Base-by-base conservation (phyloP, 2,329 filamentous ascomycete species). In the Colletotrichum cordylinicola region DNA sequence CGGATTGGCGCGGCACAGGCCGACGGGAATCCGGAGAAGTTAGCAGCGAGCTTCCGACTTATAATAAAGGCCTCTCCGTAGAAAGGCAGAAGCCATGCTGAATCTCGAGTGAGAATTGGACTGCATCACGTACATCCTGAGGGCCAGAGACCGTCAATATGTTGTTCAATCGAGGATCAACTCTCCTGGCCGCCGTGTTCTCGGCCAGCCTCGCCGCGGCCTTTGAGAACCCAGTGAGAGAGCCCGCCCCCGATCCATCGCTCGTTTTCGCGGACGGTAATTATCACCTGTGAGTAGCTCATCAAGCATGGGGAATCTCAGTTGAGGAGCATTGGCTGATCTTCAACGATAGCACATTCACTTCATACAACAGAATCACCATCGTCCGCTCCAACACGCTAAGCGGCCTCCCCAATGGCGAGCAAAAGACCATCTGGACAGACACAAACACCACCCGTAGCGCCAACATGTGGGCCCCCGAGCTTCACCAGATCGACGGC, bases 401-500 rank as follows among this genome's bases (percentile, higher is more conserved):
- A 3, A 72, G 65, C 31, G 69, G 61, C 13, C 61, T 72, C 10
- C 21, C 56, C 29, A 62, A 72, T 27, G 69, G 69, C 43, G 69
- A 72, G 16, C 24, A 72, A 62, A 61, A 62, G 12, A 72, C 69
- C 4, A 37, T 72, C 39, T 72, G 69, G 69, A 72, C 69, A 8
- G 69, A 72, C 61, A 43, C 43, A 2, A 72, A 72, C 48, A 37
- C 60, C 9, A 72, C 69, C n/a, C 69, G 69, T 48, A 72, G 56
- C 13, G 69, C 69, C 69, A 71, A 72, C 31, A 72, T 72, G 76
- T 78, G 77, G 77, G 77, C 77, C 0, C 77, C 77, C 2, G 77
- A 78, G 56, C 75, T 78, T 4, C 77, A 78, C 31, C 76, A 75
- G n/a, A 78, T 78, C 39, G 77, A 78, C 29, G 68, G 72, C 21